Evolutionary conservation across 2,329 filamentous ascomycete species (phyloP).

Genomic region (Thelonectria rubi): DNA sequence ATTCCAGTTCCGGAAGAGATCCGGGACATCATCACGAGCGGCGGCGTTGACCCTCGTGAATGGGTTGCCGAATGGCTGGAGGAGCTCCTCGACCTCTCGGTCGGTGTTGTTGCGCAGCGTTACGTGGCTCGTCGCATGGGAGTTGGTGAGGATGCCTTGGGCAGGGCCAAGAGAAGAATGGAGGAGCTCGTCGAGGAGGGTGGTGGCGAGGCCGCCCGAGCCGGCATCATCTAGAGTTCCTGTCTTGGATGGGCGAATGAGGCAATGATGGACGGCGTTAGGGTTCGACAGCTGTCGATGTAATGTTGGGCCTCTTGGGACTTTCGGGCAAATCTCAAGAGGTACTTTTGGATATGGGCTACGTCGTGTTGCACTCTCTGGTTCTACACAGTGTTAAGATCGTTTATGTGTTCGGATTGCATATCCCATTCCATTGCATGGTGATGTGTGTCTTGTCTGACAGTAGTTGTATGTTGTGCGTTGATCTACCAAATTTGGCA

Average conservation of each 20-base stretch:
- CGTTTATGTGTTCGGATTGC: background rate
- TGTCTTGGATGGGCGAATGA: slow-evolving; percentile 23
- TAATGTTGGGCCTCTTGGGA: slow-evolving; percentile 26
- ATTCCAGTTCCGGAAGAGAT: slow-evolving; percentile 79
- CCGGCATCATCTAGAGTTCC: slow-evolving; percentile 58
- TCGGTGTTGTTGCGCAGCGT: slow-evolving; percentile 89
- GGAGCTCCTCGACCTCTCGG: slow-evolving; percentile 78
- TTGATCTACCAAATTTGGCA: background rate
- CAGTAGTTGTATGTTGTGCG: background rate
- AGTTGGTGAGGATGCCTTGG: slow-evolving; percentile 80
- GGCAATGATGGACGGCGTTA: slow-evolving; percentile 38
- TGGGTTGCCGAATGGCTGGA: slow-evolving; percentile 99
- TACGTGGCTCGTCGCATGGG: slow-evolving; percentile 97
- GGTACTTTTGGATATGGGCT: slow-evolving; percentile 29
- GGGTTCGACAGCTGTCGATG: slow-evolving; percentile 32
- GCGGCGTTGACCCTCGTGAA: slow-evolving; percentile 87
- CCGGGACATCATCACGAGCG: slow-evolving; percentile 78
- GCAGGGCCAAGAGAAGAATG: slow-evolving; percentile 68
- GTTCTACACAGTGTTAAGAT: slow-evolving; percentile 20
- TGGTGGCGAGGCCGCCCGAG: slow-evolving; percentile 67
- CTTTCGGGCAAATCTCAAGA: slow-evolving; percentile 26
- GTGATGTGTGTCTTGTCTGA: background rate
- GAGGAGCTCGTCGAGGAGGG: slow-evolving; percentile 66
- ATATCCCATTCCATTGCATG: too few species aligned
- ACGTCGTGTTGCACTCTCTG: slow-evolving; percentile 16